Base-by-base conservation (phyloP, 148 eudicot genomes). In the Silene latifolia region DNA sequence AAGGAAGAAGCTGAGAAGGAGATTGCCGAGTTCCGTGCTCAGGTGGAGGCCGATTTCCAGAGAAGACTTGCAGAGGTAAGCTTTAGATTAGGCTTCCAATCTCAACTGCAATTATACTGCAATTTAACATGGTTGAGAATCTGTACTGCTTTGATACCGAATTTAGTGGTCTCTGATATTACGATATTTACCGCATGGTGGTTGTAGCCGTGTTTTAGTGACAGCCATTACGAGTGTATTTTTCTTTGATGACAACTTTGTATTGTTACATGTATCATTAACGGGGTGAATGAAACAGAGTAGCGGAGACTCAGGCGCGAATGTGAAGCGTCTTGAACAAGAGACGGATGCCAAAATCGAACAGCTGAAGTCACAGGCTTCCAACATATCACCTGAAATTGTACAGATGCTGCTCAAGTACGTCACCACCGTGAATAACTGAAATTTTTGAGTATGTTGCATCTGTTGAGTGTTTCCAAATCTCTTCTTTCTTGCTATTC, bases 231-330 rank as follows among this genome's bases (percentile, higher is more conserved):
- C 44, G 9, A 39, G 9, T 39, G 44, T 39, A 39, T 39, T 39
- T 7, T 39, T 39, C 39, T 35, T 35, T 18, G 20, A 18, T 18
- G 21, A 9, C 47, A 48, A 65, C 20, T 7, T 44, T 35, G 71
- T 10, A 68, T 61, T 47, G 17, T 27, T 24, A 51, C 7, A 11
- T 4, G 20, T 44, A 4, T 11, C 44, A 10, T 69, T 7, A 69
- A 47, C 27, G 18, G 4, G 32, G 42, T 44, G n/a, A 59, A 35
- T 80, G 62, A 1, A 60, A 86, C 95, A 93, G 97, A 89, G 88
- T 77, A 91, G 91, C 74, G 98, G 97, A 24, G 97, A 94, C 80
- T 91, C 98, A 0, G 98, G 98, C 78, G 96, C 98, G 74, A 94
- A 94, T 79, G 97, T 91, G 81, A 94, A 91, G 86, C 96, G 97